Conservation (phyloP, 108 stramenopile species). For the Cyclotella distinguenda region DNA sequence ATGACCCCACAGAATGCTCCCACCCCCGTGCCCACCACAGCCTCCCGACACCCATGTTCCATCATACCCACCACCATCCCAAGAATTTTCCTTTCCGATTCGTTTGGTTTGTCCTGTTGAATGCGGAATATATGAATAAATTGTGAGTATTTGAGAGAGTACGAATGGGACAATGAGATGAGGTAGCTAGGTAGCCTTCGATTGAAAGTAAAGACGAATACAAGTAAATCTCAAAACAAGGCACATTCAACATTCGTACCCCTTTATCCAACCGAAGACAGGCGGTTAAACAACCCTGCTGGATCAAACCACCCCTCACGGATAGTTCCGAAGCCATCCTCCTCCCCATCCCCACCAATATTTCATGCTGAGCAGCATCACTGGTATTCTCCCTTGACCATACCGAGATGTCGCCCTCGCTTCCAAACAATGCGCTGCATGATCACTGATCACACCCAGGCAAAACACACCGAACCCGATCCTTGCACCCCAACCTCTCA, state of each 20-base stretch:
- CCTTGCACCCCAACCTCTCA: no score
- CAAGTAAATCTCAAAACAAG: no score
- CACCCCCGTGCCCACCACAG: conserved; percentile 55
- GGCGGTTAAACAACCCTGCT: conserved; percentile 89
- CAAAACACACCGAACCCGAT: no score
- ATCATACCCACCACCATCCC: conserved; percentile 64
- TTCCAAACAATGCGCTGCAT: no score
- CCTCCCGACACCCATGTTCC: conserved; percentile 57
- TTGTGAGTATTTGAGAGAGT: background rate
- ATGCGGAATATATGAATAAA: background rate
- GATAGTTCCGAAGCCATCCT: conserved; percentile 86
- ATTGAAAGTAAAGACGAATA: background rate
- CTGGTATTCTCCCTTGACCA: conserved; percentile 71
- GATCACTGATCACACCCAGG: no score
- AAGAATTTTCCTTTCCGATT: conserved; percentile 71
- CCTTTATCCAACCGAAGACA: conserved; percentile 78
- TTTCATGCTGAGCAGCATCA: conserved; percentile 74
- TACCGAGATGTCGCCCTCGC: no score
- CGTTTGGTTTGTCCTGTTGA: conserved; percentile 50
- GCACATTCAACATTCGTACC: conserved; percentile 28
- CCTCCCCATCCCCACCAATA: conserved; percentile 66
- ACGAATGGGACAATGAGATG: background rate
- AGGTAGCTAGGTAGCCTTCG: background rate
- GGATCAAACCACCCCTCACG: conserved; percentile 88
- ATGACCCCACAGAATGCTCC: conserved; percentile 72